Conservation (phyloP, 2,329 filamentous ascomycete species). For the Cryphonectria japonica region DNA sequence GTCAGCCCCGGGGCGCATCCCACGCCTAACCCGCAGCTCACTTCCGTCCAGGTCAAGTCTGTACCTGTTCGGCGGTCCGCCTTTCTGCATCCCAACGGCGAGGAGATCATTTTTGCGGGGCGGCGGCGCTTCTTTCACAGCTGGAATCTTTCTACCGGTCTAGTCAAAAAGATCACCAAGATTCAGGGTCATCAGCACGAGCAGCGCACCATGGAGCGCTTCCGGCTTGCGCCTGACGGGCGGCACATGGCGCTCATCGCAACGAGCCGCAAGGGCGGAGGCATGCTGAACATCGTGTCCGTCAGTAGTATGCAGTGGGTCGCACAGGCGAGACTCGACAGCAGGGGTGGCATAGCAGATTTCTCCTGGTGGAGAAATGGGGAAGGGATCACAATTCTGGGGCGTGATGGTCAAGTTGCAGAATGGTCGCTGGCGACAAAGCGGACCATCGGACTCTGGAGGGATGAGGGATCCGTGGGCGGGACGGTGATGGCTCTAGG, state of each 20-base stretch:
- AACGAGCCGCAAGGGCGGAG: slow-evolving; percentile 81
- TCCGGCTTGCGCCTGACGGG: slow-evolving; percentile 86
- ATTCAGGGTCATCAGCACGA: slow-evolving; percentile 77
- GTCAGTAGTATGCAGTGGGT: slow-evolving; percentile 85
- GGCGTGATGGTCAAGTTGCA: slow-evolving; percentile 85
- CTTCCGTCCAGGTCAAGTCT: slow-evolving; percentile 82
- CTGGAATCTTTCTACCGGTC: slow-evolving; percentile 84
- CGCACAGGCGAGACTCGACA: slow-evolving; percentile 79
- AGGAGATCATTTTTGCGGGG: slow-evolving; percentile 85
- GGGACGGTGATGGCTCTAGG: slow-evolving; percentile 83
- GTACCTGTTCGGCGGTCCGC: slow-evolving; percentile 84
- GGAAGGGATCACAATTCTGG: slow-evolving; percentile 78
- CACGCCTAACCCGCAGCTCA: slow-evolving; percentile 85
- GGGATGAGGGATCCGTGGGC: slow-evolving; percentile 85
- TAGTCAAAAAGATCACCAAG: slow-evolving; percentile 79
- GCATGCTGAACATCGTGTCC: slow-evolving; percentile 83
- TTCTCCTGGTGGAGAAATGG: slow-evolving; percentile 92
- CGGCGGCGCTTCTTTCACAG: slow-evolving; percentile 90
- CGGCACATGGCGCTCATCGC: slow-evolving; percentile 83
- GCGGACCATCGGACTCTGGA: slow-evolving; percentile 80
- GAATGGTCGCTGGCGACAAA: slow-evolving; percentile 78
- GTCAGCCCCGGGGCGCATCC: slow-evolving; percentile 75
- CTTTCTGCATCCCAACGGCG: slow-evolving; percentile 74
- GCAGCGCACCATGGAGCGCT: slow-evolving; percentile 88
- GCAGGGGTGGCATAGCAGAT: slow-evolving; percentile 81